Conservation (phyloP, 371 early-diverging fungal genomes). For the Apophysomyces elegans region DNA sequence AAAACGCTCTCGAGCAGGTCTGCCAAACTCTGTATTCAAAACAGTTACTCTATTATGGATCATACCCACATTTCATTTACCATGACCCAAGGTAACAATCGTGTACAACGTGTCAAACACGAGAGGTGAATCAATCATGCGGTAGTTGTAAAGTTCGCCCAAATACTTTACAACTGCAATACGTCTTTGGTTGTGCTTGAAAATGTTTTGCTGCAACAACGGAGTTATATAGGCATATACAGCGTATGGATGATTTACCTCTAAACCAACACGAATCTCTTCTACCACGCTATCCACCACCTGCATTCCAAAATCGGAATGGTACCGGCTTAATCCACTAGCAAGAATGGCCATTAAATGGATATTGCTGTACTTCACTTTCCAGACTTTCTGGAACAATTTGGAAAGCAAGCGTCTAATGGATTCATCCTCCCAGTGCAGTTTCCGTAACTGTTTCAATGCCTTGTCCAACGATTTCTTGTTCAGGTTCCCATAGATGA, state of each 20-base stretch:
- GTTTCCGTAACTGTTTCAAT: conserved; percentile 78
- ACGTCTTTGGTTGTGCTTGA: conserved; percentile 89
- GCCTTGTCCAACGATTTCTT: conserved; percentile 70
- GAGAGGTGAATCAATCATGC: conserved; percentile 78
- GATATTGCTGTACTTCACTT: conserved; percentile 88
- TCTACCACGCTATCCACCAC: conserved; percentile 90
- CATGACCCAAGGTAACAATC: conserved; percentile 86
- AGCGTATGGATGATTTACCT: conserved; percentile 43
- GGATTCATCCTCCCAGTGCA: conserved; percentile 82
- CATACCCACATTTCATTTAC: conserved; percentile 26
- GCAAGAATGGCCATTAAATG: conserved; percentile 83
- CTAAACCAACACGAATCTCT: conserved; percentile 87
- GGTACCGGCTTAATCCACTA: conserved; percentile 75
- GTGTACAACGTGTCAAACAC: conserved; percentile 88
- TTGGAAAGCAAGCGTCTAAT: conserved; percentile 47
- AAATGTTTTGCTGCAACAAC: conserved; percentile 69
- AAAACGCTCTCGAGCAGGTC: conserved; percentile 68
- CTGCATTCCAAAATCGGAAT: conserved; percentile 86
- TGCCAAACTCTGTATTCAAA: conserved; percentile 63
- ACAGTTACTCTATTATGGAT: not conserved
- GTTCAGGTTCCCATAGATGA: conserved; percentile 81
- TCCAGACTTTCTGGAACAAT: conserved; percentile 89
- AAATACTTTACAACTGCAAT: conserved; percentile 83
- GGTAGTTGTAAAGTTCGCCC: conserved; percentile 90
- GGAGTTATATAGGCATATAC: conserved; percentile 5